Evolutionary conservation across 805 yeast species (phyloP), one percentile per base, ranked within the genome.

Genomic region (Deakozyma indianensis): DNA sequence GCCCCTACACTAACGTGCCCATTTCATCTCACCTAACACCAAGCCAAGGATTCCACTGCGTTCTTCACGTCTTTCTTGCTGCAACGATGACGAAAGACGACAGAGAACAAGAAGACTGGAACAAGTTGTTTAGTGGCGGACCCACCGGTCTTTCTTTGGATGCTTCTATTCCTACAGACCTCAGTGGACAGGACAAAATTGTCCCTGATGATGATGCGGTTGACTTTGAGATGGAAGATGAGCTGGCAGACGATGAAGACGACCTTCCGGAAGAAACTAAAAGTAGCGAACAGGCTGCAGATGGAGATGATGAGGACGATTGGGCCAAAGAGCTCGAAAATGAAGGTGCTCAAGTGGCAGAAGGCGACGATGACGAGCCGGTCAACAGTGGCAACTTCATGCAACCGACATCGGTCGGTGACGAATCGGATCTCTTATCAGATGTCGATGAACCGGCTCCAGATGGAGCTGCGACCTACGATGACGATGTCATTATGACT

Each of bases 171-270:
- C 62, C 65, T 2, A 48, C 51, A 4, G 64, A 60, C 44, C 49
- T 63, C 18, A 56, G 58, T 5, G 71, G 67, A 4, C 72, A 66
- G 25, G 79, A 74, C 18, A 65, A 74, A 61, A 66, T 83, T 2
- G 71, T 73, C 45, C 97, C 88, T 61, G 88, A 92, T 1, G 95
- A 77, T 4, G 90, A 88, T 60, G 98, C 98, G 7, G 68, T 87
- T 25, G 97, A 90, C 61, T 90, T 83, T 59, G 96, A 85, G 56
- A 95, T 85, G 59, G 94, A 84, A 56, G 96, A 88, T 53, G 96
- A 88, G 61, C 67, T 88, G 43, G 96, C 96, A 0, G 96, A 88
- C 22, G 96, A 88, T 41, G 94, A 84, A 46, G 69, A 63, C 3
- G 59, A 51, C 5, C 38, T 32, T 7, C 38, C 38, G 22, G 69